These are phyloP conservation scores for Boletus smithii DNA, from an alignment of 1,284 basidiomycete species.

Conservation along the genomic window DNA sequence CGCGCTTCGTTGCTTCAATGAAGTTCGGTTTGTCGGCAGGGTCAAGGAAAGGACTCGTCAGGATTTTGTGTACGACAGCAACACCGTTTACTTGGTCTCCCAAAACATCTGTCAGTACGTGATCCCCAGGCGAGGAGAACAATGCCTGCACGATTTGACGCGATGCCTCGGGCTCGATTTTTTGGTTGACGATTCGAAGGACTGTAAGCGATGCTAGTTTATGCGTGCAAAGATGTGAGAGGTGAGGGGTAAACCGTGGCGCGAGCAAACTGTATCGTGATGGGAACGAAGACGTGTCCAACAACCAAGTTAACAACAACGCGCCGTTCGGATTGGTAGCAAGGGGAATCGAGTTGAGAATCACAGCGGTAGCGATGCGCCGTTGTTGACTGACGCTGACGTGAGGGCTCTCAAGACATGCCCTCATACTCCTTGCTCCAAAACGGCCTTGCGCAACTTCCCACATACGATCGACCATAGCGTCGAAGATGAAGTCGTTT, in stretches of 20 bases:
- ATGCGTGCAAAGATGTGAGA: conserved; percentile 96
- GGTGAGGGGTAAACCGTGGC: conserved; percentile 92
- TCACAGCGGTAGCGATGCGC: conserved; percentile 90
- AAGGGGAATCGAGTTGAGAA: conserved; percentile 95
- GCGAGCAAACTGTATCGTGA: conserved; percentile 91
- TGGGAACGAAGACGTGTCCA: conserved; percentile 90
- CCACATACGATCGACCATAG: conserved; percentile 98
- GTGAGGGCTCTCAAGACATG: conserved; percentile 88
- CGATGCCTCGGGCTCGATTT: conserved; percentile 82
- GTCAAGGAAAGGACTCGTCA: conserved; percentile 82
- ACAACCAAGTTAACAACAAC: conserved; percentile 91
- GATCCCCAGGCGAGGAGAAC: conserved; percentile 82
- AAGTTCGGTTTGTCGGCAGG: conserved; percentile 64
- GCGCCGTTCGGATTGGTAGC: conserved; percentile 98
- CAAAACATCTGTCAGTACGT: conserved; percentile 89
- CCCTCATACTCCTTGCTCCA: conserved; percentile 95
- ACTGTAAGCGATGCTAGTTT: conserved; percentile 95
- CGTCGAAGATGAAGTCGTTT: conserved; percentile 96
- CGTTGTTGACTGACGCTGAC: conserved; percentile 88
- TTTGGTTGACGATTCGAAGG: conserved; percentile 89
- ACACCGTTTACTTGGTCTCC: conserved; percentile 95
- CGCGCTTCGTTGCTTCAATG: conserved; percentile 84
- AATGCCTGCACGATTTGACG: conserved; percentile 79
- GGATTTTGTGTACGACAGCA: conserved; percentile 89
- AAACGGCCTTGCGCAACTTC: conserved; percentile 95